Evolutionary conservation across 441 rosid genomes (phyloP), one percentile per base, ranked within the genome.

Genomic region (Kokia cookei): DNA sequence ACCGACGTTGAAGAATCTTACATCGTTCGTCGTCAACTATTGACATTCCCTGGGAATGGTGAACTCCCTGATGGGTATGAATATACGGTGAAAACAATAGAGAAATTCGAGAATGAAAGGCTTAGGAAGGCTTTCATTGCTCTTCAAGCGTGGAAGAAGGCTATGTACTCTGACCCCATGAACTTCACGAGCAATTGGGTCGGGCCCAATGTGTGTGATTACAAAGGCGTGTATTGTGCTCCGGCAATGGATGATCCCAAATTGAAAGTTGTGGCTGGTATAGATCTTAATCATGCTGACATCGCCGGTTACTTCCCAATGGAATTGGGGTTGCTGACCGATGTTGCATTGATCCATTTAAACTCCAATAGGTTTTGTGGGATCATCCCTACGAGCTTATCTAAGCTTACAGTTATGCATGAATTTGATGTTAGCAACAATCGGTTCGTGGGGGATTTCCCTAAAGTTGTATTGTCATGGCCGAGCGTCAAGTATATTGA

Each of bases 361-460:
- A 94, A 93, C 75, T 79, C 96, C 0, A 94, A 94, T 81, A 71
- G 98, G 65, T 91, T 93, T 50, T 93, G 99, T 63, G 99, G 98
- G 32, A 81, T 90, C 58, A 72, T 94, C 37, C 98, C 99, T 0
- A 82, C 81, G 73, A 89, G 87, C 77, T 11, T 94, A 0, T 78
- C 84, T 7, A 83, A 80, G 73, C 83, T 91, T 61, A 78, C 58
- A 4, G 75, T 88, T 10, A 89, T 91, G 93, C 74, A 83, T 22
- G 99, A 94, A 79, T 90, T 94, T 40, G 99, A 94, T 77, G 75
- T 91, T 42, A 94, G 97, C 74, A 94, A 93, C 84, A 94, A 94
- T 82, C 85, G 98, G 0, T 89, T 94, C 8, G 98, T 91, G 6
- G 99, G 97, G 7, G 4, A 51, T n/a, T 94, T 94, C 76, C 98